Evolutionary conservation across 768 basidiomycete genomes (phyloP).

Genomic region (Kwoniella heveanensis): DNA sequence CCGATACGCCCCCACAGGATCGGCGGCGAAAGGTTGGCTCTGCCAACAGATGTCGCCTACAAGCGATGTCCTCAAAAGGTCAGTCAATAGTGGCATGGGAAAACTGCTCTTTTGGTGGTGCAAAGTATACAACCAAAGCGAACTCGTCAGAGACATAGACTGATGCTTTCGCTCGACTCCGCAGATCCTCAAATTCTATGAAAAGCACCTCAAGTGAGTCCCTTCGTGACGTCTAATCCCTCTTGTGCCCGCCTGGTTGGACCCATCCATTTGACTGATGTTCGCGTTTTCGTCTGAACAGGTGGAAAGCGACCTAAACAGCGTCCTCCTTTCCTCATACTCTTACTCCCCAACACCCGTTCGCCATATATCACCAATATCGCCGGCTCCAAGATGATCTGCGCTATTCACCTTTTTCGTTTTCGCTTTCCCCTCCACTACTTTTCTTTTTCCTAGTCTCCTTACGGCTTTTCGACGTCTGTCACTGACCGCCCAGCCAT

Average conservation of each 20-base stretch:
- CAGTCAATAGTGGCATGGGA: slow-evolving; percentile 5
- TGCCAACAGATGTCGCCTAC: slow-evolving; percentile 41
- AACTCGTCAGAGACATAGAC: neutral
- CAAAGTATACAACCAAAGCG: too few species aligned
- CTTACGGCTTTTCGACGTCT: too few species aligned
- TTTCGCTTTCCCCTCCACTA: too few species aligned
- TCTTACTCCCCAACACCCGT: neutral
- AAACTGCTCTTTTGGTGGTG: too few species aligned
- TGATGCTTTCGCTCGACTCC: neutral
- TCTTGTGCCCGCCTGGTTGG: neutral
- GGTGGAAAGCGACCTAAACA: neutral
- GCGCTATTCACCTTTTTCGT: too few species aligned
- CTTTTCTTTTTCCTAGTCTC: too few species aligned
- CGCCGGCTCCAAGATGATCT: too few species aligned
- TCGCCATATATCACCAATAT: too few species aligned
- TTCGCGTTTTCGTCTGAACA: neutral
- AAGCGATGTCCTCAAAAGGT: slow-evolving; percentile 52
- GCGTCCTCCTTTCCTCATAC: neutral
- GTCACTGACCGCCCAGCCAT: too few species aligned
- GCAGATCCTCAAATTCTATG: slow-evolving; percentile 54
- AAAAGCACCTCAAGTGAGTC: slow-evolving; percentile 50
- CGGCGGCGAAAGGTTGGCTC: slow-evolving; percentile 40
- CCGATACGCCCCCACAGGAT: slow-evolving; percentile 30
- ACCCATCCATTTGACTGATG: neutral
- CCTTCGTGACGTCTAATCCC: neutral